Evolutionary conservation across 2,329 filamentous ascomycete genomes (phyloP), one percentile per base, ranked within the genome.

Genomic region (Aspergillus transmontanensis): DNA sequence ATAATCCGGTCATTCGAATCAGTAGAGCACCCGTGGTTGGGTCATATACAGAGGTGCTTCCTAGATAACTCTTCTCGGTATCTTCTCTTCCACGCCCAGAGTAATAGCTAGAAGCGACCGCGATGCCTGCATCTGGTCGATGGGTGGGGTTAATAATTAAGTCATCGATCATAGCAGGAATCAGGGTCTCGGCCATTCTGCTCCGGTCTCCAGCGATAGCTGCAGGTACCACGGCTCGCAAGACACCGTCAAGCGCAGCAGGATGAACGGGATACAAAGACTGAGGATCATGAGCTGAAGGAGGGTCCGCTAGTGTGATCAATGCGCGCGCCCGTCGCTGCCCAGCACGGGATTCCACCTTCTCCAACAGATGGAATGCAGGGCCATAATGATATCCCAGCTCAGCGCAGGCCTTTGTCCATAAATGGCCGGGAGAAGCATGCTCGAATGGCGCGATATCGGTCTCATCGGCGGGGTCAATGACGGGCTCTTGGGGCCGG

Each of bases 351-450:
- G 59, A n/a, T 60, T 64, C 62, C 16, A 64, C 59, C 41, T 64
- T 32, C 26, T 59, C 50, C 6, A 61, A 50, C n/a, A 55, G 43
- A 10, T 57, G 60, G 9, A 64, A 64, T 12, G 59, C 62, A 4
- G 62, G 62, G 3, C 59, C 62, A 51, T 60, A 59, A 23, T 59
- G 28, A 12, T 54, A 62, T 1, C 62, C 62, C 9, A 61, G 41
- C 50, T 62, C 59, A 14, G 56, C 45, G 26, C 54, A 59, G 21
- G 62, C 62, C 62, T 64, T 64, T n/a, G 48, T 54, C 62, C 62
- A 64, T 34, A 62, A 32, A 10, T 61, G 48, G 1, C 62, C 62
- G 12, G 56, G 57, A 4, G 45, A 34, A 2, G 62, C 21, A 26
- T 64, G 51, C 32, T 59, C n/a, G 16, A 64, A 53, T 43, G 62